Base-by-base conservation (phyloP, 345 rosid genomes). In the Trapa incisa region DNA sequence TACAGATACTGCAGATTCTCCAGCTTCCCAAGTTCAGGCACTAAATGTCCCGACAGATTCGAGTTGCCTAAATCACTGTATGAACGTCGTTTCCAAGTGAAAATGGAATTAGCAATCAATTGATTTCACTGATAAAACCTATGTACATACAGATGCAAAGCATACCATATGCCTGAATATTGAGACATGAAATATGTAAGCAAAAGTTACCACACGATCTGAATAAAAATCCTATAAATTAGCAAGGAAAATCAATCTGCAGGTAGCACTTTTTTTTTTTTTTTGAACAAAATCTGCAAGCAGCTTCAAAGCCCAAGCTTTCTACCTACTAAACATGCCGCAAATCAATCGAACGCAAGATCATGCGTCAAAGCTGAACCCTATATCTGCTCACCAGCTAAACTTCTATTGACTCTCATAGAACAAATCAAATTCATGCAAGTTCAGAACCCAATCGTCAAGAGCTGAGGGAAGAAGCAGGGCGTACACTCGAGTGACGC, bases 51-150 rank as follows among this genome's bases (percentile, higher is more conserved):
- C 57, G 89, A 86, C 32, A 94, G 82, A 72, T 88, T 86, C 56
- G 97, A 86, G 64, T 94, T 94, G 47, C 99, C 99, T 74, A 94
- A 80, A 80, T 94, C 99, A 82, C 99, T 94, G 92, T 63, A 75
- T 29, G 37, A 54, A 68, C 53, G 69, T 63, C 14, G 39, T 53
- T 57, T 17, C 15, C 41, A n/a, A 32, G 6, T 37, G 22, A 61
- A 13, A 17, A 39, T 32, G 5, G 22, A 52, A 38, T 5, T 3
- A 53, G 48, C 47, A 52, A 67, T 4, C 42, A 12, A 1, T 33
- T 22, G 29, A 22, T 22, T 22, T 67, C 29, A 22, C 6, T 13
- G 41, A 5, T 43, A 69, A 2, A 43, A 60, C 7, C 33, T n/a
- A 47, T 10, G 2, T 53, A 45, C 48, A 45, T 45, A 45, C 48